Percentiles rank a stretch among this genome's conserved stretches.
Evolutionary conservation across 805 yeast species (phyloP).

Genomic region (Scheffersomyces spartinae): DNA sequence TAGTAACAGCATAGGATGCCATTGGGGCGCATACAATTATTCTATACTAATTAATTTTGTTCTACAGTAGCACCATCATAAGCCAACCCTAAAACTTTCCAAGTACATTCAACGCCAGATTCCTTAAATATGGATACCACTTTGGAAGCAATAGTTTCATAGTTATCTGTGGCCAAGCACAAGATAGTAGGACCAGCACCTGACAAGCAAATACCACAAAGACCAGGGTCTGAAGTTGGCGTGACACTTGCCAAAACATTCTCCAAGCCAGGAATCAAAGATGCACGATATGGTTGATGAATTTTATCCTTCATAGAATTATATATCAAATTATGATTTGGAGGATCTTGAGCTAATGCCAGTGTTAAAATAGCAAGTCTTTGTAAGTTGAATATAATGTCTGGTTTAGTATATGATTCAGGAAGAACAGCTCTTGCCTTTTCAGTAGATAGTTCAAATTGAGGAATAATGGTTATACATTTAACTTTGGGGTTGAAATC

Average conservation of each 20-base stretch:
- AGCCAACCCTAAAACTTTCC: conserved; percentile 82
- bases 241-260: conserved; percentile 72
- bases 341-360: conserved; percentile 78
- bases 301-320: conserved; percentile 95
- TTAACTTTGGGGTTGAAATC: conserved; percentile 71
- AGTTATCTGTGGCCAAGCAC: conserved; percentile 84
- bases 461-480: conserved; percentile 86
- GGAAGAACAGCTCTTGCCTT: conserved; percentile 87
- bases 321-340: conserved; percentile 72
- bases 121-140: conserved; percentile 59
- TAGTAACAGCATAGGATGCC: no score
- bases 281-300: conserved; percentile 95
- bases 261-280: conserved; percentile 81
- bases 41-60: conserved; percentile 1
- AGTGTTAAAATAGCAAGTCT: conserved; percentile 87
- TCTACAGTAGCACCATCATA: conserved; percentile 70
- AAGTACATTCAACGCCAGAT: conserved; percentile 58
- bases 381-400: conserved; percentile 86
- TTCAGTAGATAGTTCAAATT: conserved; percentile 91
- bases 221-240: conserved; percentile 72
- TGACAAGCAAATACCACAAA: conserved; percentile 86
- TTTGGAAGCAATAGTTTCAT: conserved; percentile 68
- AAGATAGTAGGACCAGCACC: conserved; percentile 98
- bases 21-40: no score
- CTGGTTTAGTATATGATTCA: conserved; percentile 59